Evolutionary conservation across 2,329 filamentous ascomycete genomes (phyloP).

Genomic region (Cladosporium sp.): DNA sequence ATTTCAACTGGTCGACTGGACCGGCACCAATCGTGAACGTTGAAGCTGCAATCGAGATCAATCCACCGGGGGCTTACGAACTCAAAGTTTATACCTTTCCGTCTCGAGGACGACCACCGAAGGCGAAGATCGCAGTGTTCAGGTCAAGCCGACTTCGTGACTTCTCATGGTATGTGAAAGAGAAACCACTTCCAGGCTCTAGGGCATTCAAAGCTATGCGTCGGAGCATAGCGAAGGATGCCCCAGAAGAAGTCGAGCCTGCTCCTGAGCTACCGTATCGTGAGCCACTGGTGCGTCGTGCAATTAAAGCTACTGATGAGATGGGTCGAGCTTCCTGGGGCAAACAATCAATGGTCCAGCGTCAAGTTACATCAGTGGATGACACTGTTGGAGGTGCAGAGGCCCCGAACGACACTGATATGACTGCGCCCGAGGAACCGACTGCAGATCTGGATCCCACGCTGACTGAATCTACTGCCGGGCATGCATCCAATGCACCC

Average conservation of each 20-base stretch:
- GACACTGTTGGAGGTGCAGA: neutral
- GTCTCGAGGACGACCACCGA: slow-evolving; percentile 44
- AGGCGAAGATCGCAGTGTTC: slow-evolving; percentile 47
- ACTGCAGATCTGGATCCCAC: neutral
- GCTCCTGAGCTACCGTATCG: neutral
- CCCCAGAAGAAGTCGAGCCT: neutral
- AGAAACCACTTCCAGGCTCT: neutral
- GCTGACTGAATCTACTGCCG: neutral
- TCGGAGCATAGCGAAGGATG: neutral
- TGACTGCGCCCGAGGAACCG: neutral
- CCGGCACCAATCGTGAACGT: neutral
- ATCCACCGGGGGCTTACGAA: slow-evolving; percentile 47
- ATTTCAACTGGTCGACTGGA: slow-evolving; percentile 10
- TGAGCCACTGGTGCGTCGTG: neutral
- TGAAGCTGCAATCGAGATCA: slow-evolving; percentile 46
- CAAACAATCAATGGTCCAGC: neutral
- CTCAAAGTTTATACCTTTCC: slow-evolving; percentile 32
- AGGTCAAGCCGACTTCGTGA: slow-evolving; percentile 40
- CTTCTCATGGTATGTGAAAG: slow-evolving; percentile 40
- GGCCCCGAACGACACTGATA: neutral
- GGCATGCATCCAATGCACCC: neutral
- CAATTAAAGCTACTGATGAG: neutral
- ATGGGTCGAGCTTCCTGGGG: neutral
- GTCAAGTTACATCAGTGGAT: neutral
- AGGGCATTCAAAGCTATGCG: neutral